phyloP scores from a whole-genome alignment of 2,329 filamentous ascomycete genomes.

The Neurospora crassa region DNA sequence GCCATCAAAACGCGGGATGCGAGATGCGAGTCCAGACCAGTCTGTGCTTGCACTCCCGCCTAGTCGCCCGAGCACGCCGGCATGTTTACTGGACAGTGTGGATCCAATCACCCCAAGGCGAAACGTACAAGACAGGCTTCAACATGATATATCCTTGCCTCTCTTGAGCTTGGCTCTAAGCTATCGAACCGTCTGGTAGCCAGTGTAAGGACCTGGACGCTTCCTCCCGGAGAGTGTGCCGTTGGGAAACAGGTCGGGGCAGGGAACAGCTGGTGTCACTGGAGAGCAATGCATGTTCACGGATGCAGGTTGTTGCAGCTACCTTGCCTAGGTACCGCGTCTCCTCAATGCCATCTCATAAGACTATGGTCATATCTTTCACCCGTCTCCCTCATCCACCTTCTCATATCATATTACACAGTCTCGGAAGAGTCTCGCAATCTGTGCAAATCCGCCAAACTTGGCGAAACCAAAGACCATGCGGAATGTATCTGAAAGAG shows the following conservation, averaged over 20 bases:
- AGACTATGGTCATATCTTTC: not conserved
- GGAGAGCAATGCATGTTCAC: not conserved
- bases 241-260: not conserved
- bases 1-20: not conserved
- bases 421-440: not conserved
- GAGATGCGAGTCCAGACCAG: not conserved
- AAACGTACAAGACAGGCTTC: not conserved
- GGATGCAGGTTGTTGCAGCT: not conserved
- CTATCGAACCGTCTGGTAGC: not conserved
- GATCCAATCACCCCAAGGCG: not conserved
- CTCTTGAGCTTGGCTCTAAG: not conserved
- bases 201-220: not conserved
- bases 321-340: not conserved
- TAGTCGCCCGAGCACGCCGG: not conserved
- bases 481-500: conserved; percentile 6
- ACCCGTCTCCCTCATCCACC: not conserved
- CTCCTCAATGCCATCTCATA: not conserved
- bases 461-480: not conserved
- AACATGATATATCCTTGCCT: not conserved
- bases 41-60: not conserved
- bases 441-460: not conserved
- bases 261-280: not conserved
- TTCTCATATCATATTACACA: not conserved
- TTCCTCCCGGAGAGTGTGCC: not conserved
- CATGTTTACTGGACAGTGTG: not conserved